Evolutionary conservation across 768 basidiomycete species (phyloP).

Genomic region (Mycena metata): DNA sequence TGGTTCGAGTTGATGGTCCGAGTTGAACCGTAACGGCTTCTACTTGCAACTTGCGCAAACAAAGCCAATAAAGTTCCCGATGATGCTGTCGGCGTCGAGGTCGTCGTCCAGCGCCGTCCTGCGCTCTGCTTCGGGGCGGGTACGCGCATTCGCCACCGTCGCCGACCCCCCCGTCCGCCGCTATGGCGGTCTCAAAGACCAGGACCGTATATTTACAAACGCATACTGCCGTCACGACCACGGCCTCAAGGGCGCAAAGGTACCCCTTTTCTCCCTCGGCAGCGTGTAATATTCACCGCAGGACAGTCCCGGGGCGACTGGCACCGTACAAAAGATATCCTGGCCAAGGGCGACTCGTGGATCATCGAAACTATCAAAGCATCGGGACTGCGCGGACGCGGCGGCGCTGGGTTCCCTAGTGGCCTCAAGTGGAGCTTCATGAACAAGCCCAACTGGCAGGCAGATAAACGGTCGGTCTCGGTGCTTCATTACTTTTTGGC

Average conservation of each 20-base stretch:
- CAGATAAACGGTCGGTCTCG: slow-evolving; percentile 78
- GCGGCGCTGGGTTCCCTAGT: slow-evolving; percentile 96
- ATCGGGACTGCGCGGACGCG: slow-evolving; percentile 94
- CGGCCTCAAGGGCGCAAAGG: slow-evolving; percentile 92
- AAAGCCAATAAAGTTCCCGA: neutral
- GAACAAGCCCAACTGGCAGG: slow-evolving; percentile 99
- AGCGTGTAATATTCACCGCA: neutral
- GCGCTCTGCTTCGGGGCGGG: slow-evolving; percentile 13
- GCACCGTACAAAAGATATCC: slow-evolving; percentile 97
- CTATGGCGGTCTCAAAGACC: slow-evolving; percentile 96
- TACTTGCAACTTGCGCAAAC: too few relatives aligned
- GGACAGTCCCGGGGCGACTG: slow-evolving; percentile 92
- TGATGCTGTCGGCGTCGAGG: slow-evolving; percentile 33
- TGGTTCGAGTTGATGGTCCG: too few relatives aligned
- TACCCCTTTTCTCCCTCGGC: slow-evolving; percentile 43
- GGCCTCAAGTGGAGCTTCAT: slow-evolving; percentile 99
- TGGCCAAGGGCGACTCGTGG: slow-evolving; percentile 96
- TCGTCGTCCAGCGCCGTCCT: slow-evolving; percentile 29
- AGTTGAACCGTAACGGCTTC: too few relatives aligned
- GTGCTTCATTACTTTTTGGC: neutral
- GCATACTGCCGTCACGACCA: slow-evolving; percentile 90
- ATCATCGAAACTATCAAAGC: slow-evolving; percentile 97
- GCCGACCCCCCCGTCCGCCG: slow-evolving; percentile 88
- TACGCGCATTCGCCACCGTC: slow-evolving; percentile 76
- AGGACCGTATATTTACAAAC: slow-evolving; percentile 95